Percentiles rank a stretch among this genome's conserved stretches.
Evolutionary conservation across 139 green algal species (phyloP).

Genomic region (Coelastrella sp.): DNA sequence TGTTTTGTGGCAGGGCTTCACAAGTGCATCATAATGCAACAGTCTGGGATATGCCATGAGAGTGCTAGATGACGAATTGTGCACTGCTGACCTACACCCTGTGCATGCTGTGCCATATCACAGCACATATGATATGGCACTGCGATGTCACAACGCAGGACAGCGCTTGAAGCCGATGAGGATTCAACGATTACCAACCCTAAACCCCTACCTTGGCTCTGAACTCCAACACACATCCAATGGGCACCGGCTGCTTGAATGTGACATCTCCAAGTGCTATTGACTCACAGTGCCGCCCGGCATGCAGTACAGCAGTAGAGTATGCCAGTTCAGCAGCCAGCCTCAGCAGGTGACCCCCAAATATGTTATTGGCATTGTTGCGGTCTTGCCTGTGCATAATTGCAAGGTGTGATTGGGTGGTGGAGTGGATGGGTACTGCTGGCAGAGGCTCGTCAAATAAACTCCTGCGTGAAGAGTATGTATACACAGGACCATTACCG

Average conservation of each 20-base stretch:
- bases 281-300: slow-evolving; percentile 47
- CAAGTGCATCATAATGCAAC: no score
- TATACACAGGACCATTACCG: no score
- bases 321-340: slow-evolving; percentile 59
- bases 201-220: slow-evolving; percentile 45
- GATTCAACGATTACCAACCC: no score
- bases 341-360: slow-evolving; percentile 60
- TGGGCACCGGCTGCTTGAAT: slow-evolving; percentile 59
- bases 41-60: no score
- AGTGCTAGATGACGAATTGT: no score
- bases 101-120: no score
- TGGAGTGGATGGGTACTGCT: slow-evolving; percentile 50
- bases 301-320: slow-evolving; percentile 50
- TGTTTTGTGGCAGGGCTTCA: no score
- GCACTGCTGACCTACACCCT: no score
- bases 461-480: not conserved
- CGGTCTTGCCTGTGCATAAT: slow-evolving; percentile 54
- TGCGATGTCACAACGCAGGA: no score
- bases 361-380: slow-evolving; percentile 58
- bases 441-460: not conserved
- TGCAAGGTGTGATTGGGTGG: slow-evolving; percentile 33
- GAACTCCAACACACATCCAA: slow-evolving; percentile 53
- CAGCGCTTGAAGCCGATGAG: no score
- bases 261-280: slow-evolving; percentile 56
- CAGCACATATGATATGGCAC: no score